These are phyloP conservation scores for Balamuthia mandrillaris DNA, from an alignment of 208 protist species.

Conservation along the genomic window DNA sequence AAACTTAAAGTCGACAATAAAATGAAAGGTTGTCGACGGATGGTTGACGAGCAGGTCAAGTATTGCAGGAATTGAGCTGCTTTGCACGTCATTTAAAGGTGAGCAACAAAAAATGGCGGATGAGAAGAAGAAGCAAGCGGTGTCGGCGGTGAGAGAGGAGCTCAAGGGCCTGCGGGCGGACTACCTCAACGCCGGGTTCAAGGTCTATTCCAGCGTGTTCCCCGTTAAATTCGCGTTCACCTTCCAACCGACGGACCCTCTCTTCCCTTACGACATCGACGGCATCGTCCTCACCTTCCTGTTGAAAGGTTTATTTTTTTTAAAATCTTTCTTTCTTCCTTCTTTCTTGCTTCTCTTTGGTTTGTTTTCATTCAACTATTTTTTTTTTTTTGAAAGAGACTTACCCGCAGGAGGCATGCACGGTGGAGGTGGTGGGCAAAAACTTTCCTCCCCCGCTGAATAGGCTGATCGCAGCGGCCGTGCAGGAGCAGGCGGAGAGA, in stretches of 20 bases:
- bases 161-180: no score
- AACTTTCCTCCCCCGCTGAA: background rate
- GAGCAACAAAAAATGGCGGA: no score
- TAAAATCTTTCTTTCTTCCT: background rate
- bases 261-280: conserved; percentile 12
- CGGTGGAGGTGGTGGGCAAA: background rate
- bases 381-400: background rate
- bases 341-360: background rate
- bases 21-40: no score
- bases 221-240: background rate
- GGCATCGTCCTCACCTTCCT: background rate
- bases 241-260: background rate
- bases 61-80: no score
- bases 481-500: no score
- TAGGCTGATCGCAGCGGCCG: background rate
- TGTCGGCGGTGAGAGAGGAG: no score
- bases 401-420: background rate
- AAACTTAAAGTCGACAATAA: no score
- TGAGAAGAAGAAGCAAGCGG: no score
- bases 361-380: background rate
- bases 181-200: no score
- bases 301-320: background rate
- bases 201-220: no score
- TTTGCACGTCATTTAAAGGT: no score
- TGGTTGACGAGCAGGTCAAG: no score